These are phyloP conservation scores for Yamadazyma akitaensis DNA, from an alignment of 805 yeast species.

Conservation along the genomic window DNA sequence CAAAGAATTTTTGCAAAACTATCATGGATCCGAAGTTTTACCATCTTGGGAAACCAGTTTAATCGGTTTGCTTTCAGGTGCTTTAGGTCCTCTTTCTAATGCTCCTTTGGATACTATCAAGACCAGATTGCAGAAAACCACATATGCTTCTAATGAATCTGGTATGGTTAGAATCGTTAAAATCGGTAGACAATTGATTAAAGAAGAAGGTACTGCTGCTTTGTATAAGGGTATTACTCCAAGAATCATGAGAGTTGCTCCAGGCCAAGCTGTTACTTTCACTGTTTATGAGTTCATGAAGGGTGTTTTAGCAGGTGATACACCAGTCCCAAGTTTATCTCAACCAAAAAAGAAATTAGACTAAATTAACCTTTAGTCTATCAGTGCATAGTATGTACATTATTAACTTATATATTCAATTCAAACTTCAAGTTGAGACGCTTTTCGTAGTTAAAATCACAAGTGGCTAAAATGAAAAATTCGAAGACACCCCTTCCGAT, in stretches of 20 bases:
- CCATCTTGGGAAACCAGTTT: slow-evolving; percentile 94
- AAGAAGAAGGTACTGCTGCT: slow-evolving; percentile 73
- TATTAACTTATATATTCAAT: not conserved
- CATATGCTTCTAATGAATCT: slow-evolving; percentile 60
- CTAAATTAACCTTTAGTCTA: not conserved
- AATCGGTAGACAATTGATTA: slow-evolving; percentile 75
- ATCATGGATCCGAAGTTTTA: slow-evolving; percentile 55
- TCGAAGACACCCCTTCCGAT: not conserved
- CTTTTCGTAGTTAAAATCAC: no score
- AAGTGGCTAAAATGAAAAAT: no score
- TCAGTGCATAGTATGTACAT: not conserved
- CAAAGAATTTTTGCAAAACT: slow-evolving; percentile 64
- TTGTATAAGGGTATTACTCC: slow-evolving; percentile 82
- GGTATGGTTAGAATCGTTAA: slow-evolving; percentile 76
- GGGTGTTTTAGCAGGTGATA: slow-evolving; percentile 46
- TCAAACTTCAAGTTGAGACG: not conserved
- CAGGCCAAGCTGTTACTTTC: slow-evolving; percentile 98
- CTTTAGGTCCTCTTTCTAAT: slow-evolving; percentile 94
- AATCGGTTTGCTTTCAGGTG: slow-evolving; percentile 91
- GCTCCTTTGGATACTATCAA: slow-evolving; percentile 97
- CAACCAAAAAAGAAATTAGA: slow-evolving; percentile 15
- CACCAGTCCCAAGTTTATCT: slow-evolving; percentile 16
- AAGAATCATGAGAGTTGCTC: slow-evolving; percentile 98
- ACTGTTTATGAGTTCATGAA: slow-evolving; percentile 92
- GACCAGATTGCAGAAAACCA: slow-evolving; percentile 92